Conservation (phyloP, 192 early-diverging fungal species). For the Diversispora epigaea region DNA sequence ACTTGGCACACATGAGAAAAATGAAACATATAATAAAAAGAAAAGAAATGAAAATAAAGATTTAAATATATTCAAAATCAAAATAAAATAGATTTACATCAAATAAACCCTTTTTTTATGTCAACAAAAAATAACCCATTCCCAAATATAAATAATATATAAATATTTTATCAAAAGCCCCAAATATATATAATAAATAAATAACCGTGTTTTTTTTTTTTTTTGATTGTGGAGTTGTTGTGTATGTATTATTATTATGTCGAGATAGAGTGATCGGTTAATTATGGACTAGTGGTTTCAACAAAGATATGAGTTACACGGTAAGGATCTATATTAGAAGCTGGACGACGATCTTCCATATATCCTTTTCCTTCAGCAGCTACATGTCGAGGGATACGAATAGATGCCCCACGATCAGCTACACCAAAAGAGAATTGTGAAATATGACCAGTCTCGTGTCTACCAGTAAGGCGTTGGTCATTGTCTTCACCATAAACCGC, state of each 20-base stretch:
- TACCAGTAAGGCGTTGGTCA: slow-evolving; percentile 54
- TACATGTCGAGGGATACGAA: slow-evolving; percentile 59
- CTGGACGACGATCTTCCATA: slow-evolving; percentile 56
- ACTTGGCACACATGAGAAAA: too few species aligned
- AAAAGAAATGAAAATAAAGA: too few species aligned
- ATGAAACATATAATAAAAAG: too few species aligned
- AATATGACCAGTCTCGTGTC: slow-evolving; percentile 57
- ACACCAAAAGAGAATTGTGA: slow-evolving; percentile 52
- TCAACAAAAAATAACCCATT: too few species aligned
- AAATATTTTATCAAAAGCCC: too few species aligned
- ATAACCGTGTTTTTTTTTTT: background rate
- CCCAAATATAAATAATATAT: too few species aligned
- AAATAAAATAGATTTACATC: too few species aligned
- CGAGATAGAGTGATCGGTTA: background rate
- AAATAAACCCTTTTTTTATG: too few species aligned
- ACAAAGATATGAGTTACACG: slow-evolving; percentile 51
- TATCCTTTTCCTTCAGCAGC: slow-evolving; percentile 56
- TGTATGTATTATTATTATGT: too few species aligned
- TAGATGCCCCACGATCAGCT: slow-evolving; percentile 57
- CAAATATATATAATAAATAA: too few species aligned
- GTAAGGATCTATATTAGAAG: slow-evolving; percentile 60
- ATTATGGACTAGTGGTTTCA: slow-evolving; percentile 40
- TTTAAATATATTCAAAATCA: too few species aligned
- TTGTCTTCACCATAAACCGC: slow-evolving; percentile 60
- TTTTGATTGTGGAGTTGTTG: background rate